Percentiles rank a stretch among this genome's conserved stretches.
These are phyloP conservation scores for Dipodascus geniculatus DNA, from an alignment of 805 yeast genomes.

Conservation along the genomic window DNA sequence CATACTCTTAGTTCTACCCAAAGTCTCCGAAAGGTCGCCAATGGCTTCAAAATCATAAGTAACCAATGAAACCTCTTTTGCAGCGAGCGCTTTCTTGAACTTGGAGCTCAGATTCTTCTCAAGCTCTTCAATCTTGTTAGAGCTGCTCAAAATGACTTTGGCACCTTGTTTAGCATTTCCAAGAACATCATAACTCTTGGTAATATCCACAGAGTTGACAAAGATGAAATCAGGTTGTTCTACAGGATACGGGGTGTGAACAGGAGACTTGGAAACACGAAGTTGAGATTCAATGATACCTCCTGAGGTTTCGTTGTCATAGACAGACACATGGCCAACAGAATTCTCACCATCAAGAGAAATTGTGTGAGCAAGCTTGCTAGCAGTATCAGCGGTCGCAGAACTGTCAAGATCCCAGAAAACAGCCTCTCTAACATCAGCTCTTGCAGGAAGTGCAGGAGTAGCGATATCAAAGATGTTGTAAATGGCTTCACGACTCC, in stretches of 20 bases:
- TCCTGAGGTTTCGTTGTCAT: conserved; percentile 60
- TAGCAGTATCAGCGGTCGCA: conserved; percentile 41
- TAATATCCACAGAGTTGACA: conserved; percentile 47
- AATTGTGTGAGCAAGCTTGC: conserved; percentile 55
- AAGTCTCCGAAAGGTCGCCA: conserved; percentile 58
- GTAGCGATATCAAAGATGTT: conserved; percentile 13
- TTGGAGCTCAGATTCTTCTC: conserved; percentile 42
- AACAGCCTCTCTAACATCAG: conserved; percentile 33
- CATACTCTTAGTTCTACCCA: conserved; percentile 63
- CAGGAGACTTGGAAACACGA: conserved; percentile 36
- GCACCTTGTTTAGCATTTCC: conserved; percentile 48
- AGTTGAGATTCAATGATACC: conserved; percentile 57
- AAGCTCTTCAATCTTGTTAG: conserved; percentile 30
- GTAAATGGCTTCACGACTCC: conserved; percentile 13
- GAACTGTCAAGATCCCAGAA: conserved; percentile 64
- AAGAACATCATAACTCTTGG: conserved; percentile 49
- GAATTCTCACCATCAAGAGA: conserved; percentile 41
- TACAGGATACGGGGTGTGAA: conserved; percentile 24
- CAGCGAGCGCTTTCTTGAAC: conserved; percentile 41
- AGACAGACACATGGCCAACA: conserved; percentile 49
- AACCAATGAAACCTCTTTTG: conserved; percentile 40
- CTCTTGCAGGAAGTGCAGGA: conserved; percentile 23
- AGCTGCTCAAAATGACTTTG: conserved; percentile 32
- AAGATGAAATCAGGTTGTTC: conserved; percentile 54
- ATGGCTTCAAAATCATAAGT: conserved; percentile 51